Base-by-base conservation (phyloP, 495 filamentous ascomycete species). In the Margaritispora aquatica region DNA sequence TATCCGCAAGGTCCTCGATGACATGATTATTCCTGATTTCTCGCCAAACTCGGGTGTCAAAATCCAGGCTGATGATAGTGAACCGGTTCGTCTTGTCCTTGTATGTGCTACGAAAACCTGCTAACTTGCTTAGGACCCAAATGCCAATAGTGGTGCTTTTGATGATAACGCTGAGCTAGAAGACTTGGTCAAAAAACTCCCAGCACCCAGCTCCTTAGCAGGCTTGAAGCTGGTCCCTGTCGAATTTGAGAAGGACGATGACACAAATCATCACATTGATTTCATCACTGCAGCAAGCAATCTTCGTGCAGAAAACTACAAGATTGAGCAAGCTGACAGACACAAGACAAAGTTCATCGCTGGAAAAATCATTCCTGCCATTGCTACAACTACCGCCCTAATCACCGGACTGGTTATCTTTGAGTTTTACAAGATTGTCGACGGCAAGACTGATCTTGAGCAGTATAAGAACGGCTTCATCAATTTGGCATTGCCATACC, bases 281-380 rank as follows among this genome's bases (percentile, higher is more conserved):
- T 97, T 99, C 77, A 99, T 99, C 71, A 92, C 95, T 8, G 91
- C 91, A 1, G 90, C 92, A 55, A 96, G 91, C 77, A 99, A 99
- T 72, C 80, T 97, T 29, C 89, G 95, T 51, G 95, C 95, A 7
- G 88, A 96, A 68, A 99, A 99, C 72, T 99, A 99, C 80, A 91
- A 89, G 57, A 99, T 99, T 64, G 80, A 88, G 61, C 82, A 85
- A 60, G 92, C 95, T 0, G 92, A 99, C 68, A 82, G 89, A 54
- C 95, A 97, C 80, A 92, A 92, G 82, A 99, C 92, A 57, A 99
- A 99, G 75, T 97, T 97, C 74, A 97, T 99, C 73, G 95, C 95
- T 23, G 95, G 95, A 69, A 99, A 97, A 80, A 99, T 99, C 65
- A 97, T 99, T 65, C 95, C 95, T 29, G 95, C 95, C 46, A 99